Evolutionary conservation across 495 filamentous ascomycete genomes (phyloP).

Genomic region (Echria macrotheca): DNA sequence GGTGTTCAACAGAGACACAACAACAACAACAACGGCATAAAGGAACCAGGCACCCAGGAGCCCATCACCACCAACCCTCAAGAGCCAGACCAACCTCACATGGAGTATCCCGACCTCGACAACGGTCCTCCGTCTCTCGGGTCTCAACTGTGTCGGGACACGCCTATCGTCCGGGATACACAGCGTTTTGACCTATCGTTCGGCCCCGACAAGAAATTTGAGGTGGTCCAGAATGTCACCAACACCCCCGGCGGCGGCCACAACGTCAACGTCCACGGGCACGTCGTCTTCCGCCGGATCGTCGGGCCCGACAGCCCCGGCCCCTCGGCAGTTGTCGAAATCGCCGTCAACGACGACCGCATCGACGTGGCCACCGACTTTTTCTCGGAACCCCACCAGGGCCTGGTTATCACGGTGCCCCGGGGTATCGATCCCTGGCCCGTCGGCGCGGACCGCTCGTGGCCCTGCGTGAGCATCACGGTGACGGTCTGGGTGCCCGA

Average conservation of each 20-base stretch:
- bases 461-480: constrained; percentile 36
- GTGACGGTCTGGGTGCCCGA: constrained; percentile 40
- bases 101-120: not conserved
- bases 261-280: constrained; percentile 27
- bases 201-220: constrained; percentile 22
- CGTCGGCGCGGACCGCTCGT: constrained; percentile 16
- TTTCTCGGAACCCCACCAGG: constrained; percentile 26
- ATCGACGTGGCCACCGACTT: constrained; percentile 26
- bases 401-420: constrained; percentile 29
- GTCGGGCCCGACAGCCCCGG: constrained; percentile 14
- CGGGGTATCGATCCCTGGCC: too few species aligned
- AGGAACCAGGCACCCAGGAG: too few species aligned
- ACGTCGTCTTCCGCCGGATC: constrained; percentile 36
- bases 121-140: too few species aligned
- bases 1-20: too few species aligned
- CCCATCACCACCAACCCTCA: too few species aligned
- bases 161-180: constrained; percentile 23
- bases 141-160: too few species aligned
- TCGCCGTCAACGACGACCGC: constrained; percentile 32
- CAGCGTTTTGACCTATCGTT: constrained; percentile 30
- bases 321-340: constrained; percentile 32
- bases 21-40: too few species aligned
- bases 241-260: constrained; percentile 11
- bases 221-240: constrained; percentile 21
- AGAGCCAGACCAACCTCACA: not conserved